These are phyloP conservation scores for Teratosphaeria pseudoeucalypti DNA, from an alignment of 2,329 filamentous ascomycete genomes.

Conservation along the genomic window DNA sequence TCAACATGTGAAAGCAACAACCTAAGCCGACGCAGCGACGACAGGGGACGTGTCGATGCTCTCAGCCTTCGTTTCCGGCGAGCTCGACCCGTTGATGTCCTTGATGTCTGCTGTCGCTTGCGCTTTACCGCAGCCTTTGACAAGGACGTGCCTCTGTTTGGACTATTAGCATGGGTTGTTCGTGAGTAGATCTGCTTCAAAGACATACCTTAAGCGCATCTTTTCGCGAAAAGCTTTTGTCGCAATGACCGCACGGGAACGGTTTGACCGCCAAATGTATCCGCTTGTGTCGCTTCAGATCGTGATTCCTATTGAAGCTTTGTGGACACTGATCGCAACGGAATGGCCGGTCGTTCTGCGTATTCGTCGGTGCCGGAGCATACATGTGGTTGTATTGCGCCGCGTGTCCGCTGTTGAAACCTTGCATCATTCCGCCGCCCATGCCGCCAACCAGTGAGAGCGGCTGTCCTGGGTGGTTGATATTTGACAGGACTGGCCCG, in stretches of 20 bases:
- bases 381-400: conserved; percentile 55
- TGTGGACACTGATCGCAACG: conserved; percentile 88
- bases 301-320: conserved; percentile 93
- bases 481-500: conserved; percentile 65
- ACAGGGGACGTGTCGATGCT: conserved; percentile 22
- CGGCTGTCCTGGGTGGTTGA: conserved; percentile 61
- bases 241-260: conserved; percentile 81
- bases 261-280: conserved; percentile 95
- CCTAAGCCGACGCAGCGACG: conserved; percentile 16
- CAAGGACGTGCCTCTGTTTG: conserved; percentile 52
- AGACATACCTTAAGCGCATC: conserved; percentile 83
- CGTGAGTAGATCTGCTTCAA: background rate
- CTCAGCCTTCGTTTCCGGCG: conserved; percentile 24
- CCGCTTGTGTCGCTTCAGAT: conserved; percentile 87
- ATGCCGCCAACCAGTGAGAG: conserved; percentile 58
- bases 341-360: conserved; percentile 73
- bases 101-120: conserved; percentile 24
- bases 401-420: conserved; percentile 51
- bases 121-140: conserved; percentile 55
- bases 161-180: conserved; percentile 30
- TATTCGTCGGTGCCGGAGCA: conserved; percentile 35
- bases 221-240: conserved; percentile 94
- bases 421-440: conserved; percentile 44
- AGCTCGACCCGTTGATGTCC: conserved; percentile 26
- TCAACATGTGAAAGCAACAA: background rate